Evolutionary conservation across 73 alveolate species (phyloP), one percentile per base, ranked within the genome.

Genomic region (Uronychia setigera): DNA sequence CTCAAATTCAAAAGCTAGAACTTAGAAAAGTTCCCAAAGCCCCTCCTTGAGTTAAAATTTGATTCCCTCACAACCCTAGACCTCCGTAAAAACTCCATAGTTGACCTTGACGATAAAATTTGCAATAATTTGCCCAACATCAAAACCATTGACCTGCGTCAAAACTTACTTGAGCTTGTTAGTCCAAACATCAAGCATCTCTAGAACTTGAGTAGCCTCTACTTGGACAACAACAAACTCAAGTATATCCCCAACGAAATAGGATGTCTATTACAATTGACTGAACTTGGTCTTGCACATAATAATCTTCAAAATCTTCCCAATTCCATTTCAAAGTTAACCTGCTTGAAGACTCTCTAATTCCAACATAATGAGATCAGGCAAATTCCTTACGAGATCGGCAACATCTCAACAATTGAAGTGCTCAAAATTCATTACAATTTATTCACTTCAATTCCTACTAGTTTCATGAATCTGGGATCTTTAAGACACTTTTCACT

Each of bases 401-500:
- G 33, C 1, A 58, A 33, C n/a, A 26, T 91, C 59, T 35, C 58
- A 1, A 29, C 32, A 0, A 26, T 96, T 28, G 89, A 87, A 80
- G 77, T 59, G 67, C 60, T 74, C 80, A 88, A 77, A 32, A 82
- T 58, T 82, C 75, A 87, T 77, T 82, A 83, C 59, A 96, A 96
- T 78, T 86, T 86, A 33, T 96, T 81, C 79, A 90, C 92, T 28
- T 88, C 85, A 60, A 78, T 96, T 59, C 99, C 99, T 0, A 85
- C 95, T 76, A 60, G 96, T 1, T 80, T 95, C 57, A 87, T 89
- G 75, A 81, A 89, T 74, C 83, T 96, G 74, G 86, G 87, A 76
- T 85, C 76, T 60, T 76, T 87, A 80, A 78, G 82, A 27, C 94
- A 92, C 77, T 78, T 92, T 31, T 79, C 89, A 26, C 76, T 92